Evolutionary conservation across 768 basidiomycete species (phyloP), one percentile per base, ranked within the genome.

Genomic region (Agrocybe pediades): DNA sequence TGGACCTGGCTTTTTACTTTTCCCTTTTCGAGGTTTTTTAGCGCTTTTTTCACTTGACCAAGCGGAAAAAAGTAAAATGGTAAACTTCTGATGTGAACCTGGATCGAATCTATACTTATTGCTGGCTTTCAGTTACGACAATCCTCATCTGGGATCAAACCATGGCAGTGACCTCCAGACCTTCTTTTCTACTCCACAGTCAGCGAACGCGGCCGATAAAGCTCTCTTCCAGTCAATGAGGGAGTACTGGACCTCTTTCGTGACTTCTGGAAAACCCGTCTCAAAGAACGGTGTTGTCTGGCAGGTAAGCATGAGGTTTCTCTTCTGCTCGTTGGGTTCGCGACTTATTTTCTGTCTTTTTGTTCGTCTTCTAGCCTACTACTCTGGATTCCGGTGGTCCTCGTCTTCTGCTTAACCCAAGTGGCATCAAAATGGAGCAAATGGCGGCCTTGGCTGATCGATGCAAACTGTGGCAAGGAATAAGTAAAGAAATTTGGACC

Each of bases 171-270:
- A 78, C 9, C 64, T 77, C 11, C 59, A 60, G 2, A 75, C 71
- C 4, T 73, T 78, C 62, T 77, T 70, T 56, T 47, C 58, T 11
- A 59, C 65, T 13, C 61, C 68, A 43, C 26, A 60, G 5, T 56
- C 58, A 4, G 57, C 68, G 41, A 64, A 70, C 51, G 46, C 59
- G 13, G 62, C 63, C 16, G 67, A 73, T 40, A 40, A 60, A 6
- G 58, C 63, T 8, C 63, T 78, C 11, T 74, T 73, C 53, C 60
- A 62, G 24, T 61, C 70, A 5, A 76, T 77, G 73, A 65, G 72
- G 17, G 62, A 73, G 44, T 75, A 63, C 48, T 78, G 68, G 67
- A 74, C 72, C 0, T 74, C 72, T 4, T 77, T 77, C 45, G 75
- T 70, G 7, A 71, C 70, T 1, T 60, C 58, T n/a, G 70, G 69